Evolutionary conservation across 306 rosid species (phyloP).

Genomic region (Quercus variabilis): DNA sequence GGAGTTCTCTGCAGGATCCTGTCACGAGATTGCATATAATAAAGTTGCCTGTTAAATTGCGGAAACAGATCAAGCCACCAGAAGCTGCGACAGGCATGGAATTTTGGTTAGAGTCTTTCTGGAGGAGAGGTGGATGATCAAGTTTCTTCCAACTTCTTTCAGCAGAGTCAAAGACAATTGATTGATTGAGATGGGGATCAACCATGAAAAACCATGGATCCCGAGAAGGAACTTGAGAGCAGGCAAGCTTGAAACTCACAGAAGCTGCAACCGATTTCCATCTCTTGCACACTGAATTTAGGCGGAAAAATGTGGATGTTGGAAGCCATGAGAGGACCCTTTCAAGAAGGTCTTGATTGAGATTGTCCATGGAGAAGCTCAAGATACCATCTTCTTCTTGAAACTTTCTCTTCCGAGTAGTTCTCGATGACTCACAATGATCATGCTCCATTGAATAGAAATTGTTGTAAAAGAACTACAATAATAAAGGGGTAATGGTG

Average conservation of each 20-base stretch:
- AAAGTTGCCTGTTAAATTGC: conserved; percentile 48
- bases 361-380: conserved; percentile 60
- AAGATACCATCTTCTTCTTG: conserved; percentile 34
- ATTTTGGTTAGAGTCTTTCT: conserved; percentile 24
- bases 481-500: conserved; percentile 14
- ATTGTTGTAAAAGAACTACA: conserved; percentile 36
- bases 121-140: conserved; percentile 45
- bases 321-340: conserved; percentile 85
- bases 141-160: conserved; percentile 74
- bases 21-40: conserved; percentile 67
- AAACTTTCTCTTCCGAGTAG: conserved; percentile 63
- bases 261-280: conserved; percentile 82
- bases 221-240: conserved; percentile 63
- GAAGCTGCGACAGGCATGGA: conserved; percentile 91
- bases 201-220: conserved; percentile 97
- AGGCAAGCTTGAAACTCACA: conserved; percentile 76
- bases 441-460: conserved; percentile 45
- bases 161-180: conserved; percentile 67
- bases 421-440: conserved; percentile 20
- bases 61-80: conserved; percentile 83
- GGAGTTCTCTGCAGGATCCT: conserved; percentile 54
- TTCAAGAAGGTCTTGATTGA: conserved; percentile 86
- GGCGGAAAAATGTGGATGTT: conserved; percentile 79
- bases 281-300: conserved; percentile 81
- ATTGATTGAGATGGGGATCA: conserved; percentile 55